Base-by-base conservation (phyloP, 2,329 filamentous ascomycete species). In the Metarhizium brunneum region DNA sequence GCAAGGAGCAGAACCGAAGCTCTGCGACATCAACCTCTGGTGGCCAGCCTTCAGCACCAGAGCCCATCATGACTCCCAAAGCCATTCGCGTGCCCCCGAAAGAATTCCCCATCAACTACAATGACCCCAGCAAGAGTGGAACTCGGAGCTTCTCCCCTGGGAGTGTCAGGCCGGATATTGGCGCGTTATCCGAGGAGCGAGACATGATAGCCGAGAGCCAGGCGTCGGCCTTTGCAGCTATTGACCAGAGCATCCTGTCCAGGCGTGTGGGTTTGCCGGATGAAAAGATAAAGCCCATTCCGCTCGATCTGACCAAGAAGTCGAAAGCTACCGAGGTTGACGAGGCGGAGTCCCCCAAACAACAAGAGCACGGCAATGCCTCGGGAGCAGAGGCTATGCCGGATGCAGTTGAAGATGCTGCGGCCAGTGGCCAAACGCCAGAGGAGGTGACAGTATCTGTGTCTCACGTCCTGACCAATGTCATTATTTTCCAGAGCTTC, bases 401-500 rank as follows among this genome's bases (percentile, higher is more conserved):
- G 14, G 29, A 50, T 18, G 16, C n/a, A 4, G 57, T 47, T 11
- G 54, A 57, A 38, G 60, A 60, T 1, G 64, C 62, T 16, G 63
- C 65, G 16, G 59, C 55, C 25, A 25, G 25, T 25, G 25, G 25
- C 36, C 57, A 60, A 47, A 52, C 30, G 38, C 20, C 14, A n/a
- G 54, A 43, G 29, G 52, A 56, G 29, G 40, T 57, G n/a, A 77
- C 76, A 10, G 85, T 84, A 7, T 89, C 85, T 7, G 81, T 94
- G 4, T 90, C 86, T 45, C 88, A 92, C 66, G 75, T 92, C 11
- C 73, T 94, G 59, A 92, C 88, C 6, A 94, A 92, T 67, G 82
- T 87, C 45, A 82, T 92, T 56, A 81, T 92, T 52, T 75, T 91
- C 56, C 89, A 94, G 68, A 87, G 88, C 40, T 94, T 94, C 66